Base-by-base conservation (phyloP, 2,329 filamentous ascomycete species). In the Claviceps sp. region DNA sequence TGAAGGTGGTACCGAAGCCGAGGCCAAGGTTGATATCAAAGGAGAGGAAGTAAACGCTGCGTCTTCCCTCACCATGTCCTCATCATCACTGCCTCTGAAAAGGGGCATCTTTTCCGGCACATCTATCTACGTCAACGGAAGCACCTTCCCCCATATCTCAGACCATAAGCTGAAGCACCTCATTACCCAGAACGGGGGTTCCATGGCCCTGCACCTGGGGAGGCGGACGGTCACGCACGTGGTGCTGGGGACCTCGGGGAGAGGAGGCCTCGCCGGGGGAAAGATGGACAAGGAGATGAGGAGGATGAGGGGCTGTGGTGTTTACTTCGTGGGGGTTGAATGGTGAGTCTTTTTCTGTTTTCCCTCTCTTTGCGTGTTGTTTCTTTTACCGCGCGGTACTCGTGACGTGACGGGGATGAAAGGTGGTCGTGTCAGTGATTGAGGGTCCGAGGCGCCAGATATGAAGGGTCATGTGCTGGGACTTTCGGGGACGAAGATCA, bases 81-180 rank as follows among this genome's bases (percentile, higher is more conserved):
- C 9, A 11, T 34, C 30, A 4, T 34, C 8, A 34, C 3, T 16
- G 20, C 16, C 20, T 13, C 5, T 16, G 14, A 24, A 38, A 26
- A 51, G 48, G 5, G 62, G 71, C 47, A 77, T 94, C 50, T 90
- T 96, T 63, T 69, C 78, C 45, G 79, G 82, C 16, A 75, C 89
- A 22, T 82, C 79, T 50, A 77, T 95, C 60, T 93, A 91, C 69
- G 78, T 96, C 67, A 95, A 95, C 67, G 89, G 89, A 55, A 90
- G 86, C 58, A 95, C 88, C 2, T 77, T 82, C 54, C 89, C 90
- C 1, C 67, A 81, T 24, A 78, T 95, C 55, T 94, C 87, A 14
- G 90, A 96, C 66, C 86, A 95, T 70, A 85, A 80, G 63, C 77
- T 96, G 53, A 94, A 93, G 72, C 82, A 83, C 52, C 67, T 94